These are phyloP conservation scores for Aspergillus carbonarius DNA, from an alignment of 2,329 filamentous ascomycete species.

Conservation along the genomic window DNA sequence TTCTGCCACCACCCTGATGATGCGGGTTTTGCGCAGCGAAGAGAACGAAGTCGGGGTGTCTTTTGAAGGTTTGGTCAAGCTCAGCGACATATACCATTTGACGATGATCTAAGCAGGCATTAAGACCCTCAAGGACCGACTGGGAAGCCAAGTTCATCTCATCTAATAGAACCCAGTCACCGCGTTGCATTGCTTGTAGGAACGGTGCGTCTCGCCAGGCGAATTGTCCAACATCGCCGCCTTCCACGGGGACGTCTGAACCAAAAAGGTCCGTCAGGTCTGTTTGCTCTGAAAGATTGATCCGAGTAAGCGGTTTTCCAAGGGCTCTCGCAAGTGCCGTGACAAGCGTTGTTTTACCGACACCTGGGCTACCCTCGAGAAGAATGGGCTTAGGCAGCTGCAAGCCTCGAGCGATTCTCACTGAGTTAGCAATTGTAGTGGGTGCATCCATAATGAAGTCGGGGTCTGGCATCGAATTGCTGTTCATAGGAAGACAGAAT, in stretches of 20 bases:
- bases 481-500: slow-evolving; percentile 64
- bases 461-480: slow-evolving; percentile 52
- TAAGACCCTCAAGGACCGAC: slow-evolving; percentile 91
- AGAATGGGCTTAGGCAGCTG: slow-evolving; percentile 89
- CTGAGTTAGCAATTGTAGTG: slow-evolving; percentile 84
- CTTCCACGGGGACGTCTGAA: slow-evolving; percentile 92
- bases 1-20: slow-evolving; percentile 92
- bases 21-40: slow-evolving; percentile 98
- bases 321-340: slow-evolving; percentile 77
- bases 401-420: slow-evolving; percentile 85
- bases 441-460: slow-evolving; percentile 81
- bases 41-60: slow-evolving; percentile 85
- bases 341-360: slow-evolving; percentile 94
- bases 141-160: slow-evolving; percentile 99
- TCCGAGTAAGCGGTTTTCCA: slow-evolving; percentile 80
- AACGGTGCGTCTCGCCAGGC: slow-evolving; percentile 96
- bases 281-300: slow-evolving; percentile 97
- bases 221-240: slow-evolving; percentile 85
- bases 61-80: slow-evolving; percentile 87
- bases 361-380: slow-evolving; percentile 94
- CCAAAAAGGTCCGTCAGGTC: slow-evolving; percentile 97
- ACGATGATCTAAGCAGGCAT: slow-evolving; percentile 93
- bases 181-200: slow-evolving; percentile 91
- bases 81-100: slow-evolving; percentile 95
- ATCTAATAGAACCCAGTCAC: slow-evolving; percentile 94